Conservation (phyloP, 2,329 filamentous ascomycete species). For the Colletotrichum acutatum region DNA sequence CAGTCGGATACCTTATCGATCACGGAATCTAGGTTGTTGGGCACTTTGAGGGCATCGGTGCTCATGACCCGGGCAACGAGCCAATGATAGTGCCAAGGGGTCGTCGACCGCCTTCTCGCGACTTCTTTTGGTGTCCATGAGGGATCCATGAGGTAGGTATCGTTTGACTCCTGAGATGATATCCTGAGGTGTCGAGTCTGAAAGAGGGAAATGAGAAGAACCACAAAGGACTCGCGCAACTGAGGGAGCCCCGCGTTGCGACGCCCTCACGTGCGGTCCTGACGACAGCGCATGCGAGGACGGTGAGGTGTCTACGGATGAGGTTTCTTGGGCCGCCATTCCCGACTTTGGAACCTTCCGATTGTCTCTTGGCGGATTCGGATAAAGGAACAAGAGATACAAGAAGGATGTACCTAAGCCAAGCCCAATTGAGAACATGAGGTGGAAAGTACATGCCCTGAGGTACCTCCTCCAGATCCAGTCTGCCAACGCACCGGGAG, state of each 20-base stretch:
- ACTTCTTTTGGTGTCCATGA: slow-evolving; percentile 12
- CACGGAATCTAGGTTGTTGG: slow-evolving; percentile 4
- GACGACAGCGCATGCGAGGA: slow-evolving; percentile 26
- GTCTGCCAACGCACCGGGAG: slow-evolving; percentile 12
- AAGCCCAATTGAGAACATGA: too few species aligned
- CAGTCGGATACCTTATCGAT: slow-evolving; percentile 1
- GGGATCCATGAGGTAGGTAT: neutral
- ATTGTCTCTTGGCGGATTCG: neutral
- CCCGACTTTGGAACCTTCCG: neutral
- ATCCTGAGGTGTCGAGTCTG: neutral
- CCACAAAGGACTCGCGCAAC: neutral
- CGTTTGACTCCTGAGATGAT: neutral
- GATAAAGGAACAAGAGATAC: neutral
- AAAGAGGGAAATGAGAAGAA: slow-evolving; percentile 5
- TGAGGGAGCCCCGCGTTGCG: slow-evolving; percentile 26
- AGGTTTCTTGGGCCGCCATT: slow-evolving; percentile 30
- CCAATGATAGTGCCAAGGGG: slow-evolving; percentile 16
- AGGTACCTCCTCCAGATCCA: neutral
- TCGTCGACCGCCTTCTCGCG: slow-evolving; percentile 28
- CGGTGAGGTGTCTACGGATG: slow-evolving; percentile 16
- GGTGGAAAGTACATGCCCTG: too few species aligned
- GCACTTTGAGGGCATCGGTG: slow-evolving; percentile 6
- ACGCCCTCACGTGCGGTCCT: slow-evolving; percentile 30
- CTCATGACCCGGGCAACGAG: neutral
- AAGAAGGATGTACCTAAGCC: too few species aligned